Evolutionary conservation across 2,329 filamentous ascomycete species (phyloP).

Genomic region (Aspergillus persii): DNA sequence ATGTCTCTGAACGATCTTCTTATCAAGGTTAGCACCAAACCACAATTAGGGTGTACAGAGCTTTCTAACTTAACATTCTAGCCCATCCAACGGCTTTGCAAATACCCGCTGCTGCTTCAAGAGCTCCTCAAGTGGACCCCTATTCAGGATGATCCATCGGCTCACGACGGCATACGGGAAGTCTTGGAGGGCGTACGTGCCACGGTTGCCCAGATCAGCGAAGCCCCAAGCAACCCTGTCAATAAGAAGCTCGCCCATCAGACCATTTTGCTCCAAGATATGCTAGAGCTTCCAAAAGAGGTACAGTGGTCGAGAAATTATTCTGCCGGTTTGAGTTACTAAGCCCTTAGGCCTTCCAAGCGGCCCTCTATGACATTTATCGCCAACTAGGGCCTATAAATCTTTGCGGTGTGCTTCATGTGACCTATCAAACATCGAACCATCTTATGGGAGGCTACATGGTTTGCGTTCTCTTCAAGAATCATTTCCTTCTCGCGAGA

Average conservation of each 20-base stretch:
- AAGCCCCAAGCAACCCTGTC: conserved; percentile 72
- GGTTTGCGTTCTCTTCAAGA: conserved; percentile 78
- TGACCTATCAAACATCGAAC: conserved; percentile 73
- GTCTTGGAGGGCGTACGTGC: conserved; percentile 70
- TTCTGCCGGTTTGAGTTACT: neutral
- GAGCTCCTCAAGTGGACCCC: conserved; percentile 82
- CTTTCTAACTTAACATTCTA: conserved; percentile 38
- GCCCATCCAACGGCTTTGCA: conserved; percentile 90
- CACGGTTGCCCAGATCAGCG: conserved; percentile 76
- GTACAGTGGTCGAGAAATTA: conserved; percentile 47
- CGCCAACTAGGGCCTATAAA: conserved; percentile 76
- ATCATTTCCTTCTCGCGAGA: conserved; percentile 73
- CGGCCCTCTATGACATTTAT: conserved; percentile 56
- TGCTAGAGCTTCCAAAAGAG: conserved; percentile 70
- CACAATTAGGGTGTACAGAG: neutral
- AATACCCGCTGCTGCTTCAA: conserved; percentile 82
- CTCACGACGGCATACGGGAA: conserved; percentile 76
- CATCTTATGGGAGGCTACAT: conserved; percentile 75
- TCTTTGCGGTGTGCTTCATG: conserved; percentile 78
- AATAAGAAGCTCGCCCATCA: conserved; percentile 71
- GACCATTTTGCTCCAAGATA: conserved; percentile 81
- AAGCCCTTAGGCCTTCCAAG: conserved; percentile 11
- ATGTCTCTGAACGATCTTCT: conserved; percentile 81
- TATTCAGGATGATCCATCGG: conserved; percentile 77
- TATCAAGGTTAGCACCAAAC: conserved; percentile 66